Base-by-base conservation (phyloP, 306 rosid genomes). In the Ammopiptanthus mongolicus region DNA sequence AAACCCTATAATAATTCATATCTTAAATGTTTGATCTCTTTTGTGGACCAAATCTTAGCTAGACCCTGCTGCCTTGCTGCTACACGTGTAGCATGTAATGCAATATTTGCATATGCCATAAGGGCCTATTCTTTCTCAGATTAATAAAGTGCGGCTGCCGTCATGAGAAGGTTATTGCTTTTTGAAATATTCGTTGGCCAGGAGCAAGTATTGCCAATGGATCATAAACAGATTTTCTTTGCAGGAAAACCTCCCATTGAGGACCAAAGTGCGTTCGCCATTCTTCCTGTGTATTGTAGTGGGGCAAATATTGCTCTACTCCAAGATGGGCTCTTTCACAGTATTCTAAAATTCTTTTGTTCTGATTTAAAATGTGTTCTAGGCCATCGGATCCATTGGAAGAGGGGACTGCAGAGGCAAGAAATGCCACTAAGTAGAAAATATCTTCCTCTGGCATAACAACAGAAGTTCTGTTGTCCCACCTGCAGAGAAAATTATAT, bases 231-330 rank as follows among this genome's bases (percentile, higher is more conserved):
- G 85, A 82, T 87, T 95, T 95, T 85, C 96, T 90, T 74, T 81
- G 82, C 44, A 70, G 86, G 73, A 90, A 92, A 48, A 64, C 74
- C 79, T 87, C 91, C 99, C 99, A 95, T 55, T 68, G 78, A 50
- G 88, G 86, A 14, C 97, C 99, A 80, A 92, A 95, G 89, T 95
- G 99, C 87, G 59, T 88, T 87, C 74, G 28, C 99, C 99, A 95
- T 25, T 86, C 91, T 36, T 87, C 83, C 78, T 85, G 94, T 78
- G 90, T 88, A 37, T 41, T 84, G 82, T 85, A 87, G 81, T 95
- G 96, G 56, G 97, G 93, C 75, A 95, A 83, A 83, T 95, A 95
- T 36, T 95, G 97, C 89, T 92, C 92, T 34, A 79, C 87, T 77
- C 97, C 97, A 46, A 90, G 95, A 78, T 78, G 67, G 41, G 80